Evolutionary conservation across 2,329 filamentous ascomycete genomes (phyloP).

Genomic region (Biscogniauxia marginata): DNA sequence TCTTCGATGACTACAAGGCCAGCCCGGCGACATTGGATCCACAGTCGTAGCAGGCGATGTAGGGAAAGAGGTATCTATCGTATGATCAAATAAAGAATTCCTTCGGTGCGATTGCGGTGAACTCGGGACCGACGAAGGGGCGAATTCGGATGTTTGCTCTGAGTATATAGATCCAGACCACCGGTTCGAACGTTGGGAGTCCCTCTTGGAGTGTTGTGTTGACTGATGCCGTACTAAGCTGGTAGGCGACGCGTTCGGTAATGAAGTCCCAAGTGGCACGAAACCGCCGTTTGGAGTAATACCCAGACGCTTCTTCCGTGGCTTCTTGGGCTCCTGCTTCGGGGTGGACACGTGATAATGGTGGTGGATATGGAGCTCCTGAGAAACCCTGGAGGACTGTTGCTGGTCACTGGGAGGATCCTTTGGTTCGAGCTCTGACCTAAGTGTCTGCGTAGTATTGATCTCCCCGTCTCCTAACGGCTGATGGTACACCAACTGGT

Average conservation of each 20-base stretch:
- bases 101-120: conserved; percentile 76
- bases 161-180: conserved; percentile 69
- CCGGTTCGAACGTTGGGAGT: conserved; percentile 53
- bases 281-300: conserved; percentile 56
- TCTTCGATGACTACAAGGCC: conserved; percentile 53
- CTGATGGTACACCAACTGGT: conserved; percentile 78
- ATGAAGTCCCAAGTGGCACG: conserved; percentile 48
- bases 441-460: conserved; percentile 54
- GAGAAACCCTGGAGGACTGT: conserved; percentile 49
- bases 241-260: conserved; percentile 42
- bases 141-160: conserved; percentile 60
- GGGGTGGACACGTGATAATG: conserved; percentile 74
- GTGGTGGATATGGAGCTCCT: conserved; percentile 89
- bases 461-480: conserved; percentile 51
- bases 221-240: conserved; percentile 38
- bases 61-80: conserved; percentile 63
- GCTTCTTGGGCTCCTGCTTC: conserved; percentile 60
- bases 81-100: conserved; percentile 76
- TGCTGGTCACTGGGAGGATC: conserved; percentile 33
- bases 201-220: conserved; percentile 41
- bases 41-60: conserved; percentile 79
- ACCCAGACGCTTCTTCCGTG: conserved; percentile 70
- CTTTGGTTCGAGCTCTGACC: conserved; percentile 66
- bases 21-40: conserved; percentile 63
- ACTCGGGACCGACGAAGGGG: conserved; percentile 71